These are phyloP conservation scores for Aspergillus tamarii DNA, from an alignment of 2,329 filamentous ascomycete genomes.

Conservation along the genomic window DNA sequence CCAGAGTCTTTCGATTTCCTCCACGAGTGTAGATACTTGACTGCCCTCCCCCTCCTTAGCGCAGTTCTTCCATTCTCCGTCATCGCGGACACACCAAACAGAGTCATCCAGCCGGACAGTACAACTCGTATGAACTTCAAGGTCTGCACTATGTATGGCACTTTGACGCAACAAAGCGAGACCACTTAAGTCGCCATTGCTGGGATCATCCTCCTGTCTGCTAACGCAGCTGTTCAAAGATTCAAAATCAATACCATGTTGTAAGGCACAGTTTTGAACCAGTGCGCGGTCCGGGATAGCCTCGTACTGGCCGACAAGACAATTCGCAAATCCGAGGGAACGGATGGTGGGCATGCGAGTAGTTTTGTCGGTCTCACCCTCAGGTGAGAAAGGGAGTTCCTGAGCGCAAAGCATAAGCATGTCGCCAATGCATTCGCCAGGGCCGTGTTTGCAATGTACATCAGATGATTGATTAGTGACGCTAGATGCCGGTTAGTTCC, in stretches of 20 bases:
- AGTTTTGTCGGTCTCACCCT: slow-evolving; percentile 23
- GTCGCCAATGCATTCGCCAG: slow-evolving; percentile 88
- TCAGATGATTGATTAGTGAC: slow-evolving; percentile 74
- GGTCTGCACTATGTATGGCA: slow-evolving; percentile 58
- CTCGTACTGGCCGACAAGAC: slow-evolving; percentile 74
- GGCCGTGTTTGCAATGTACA: slow-evolving; percentile 85
- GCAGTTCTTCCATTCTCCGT: slow-evolving; percentile 78
- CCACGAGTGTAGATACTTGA: slow-evolving; percentile 65
- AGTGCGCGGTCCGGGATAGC: slow-evolving; percentile 78
- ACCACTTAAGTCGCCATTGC: slow-evolving; percentile 45
- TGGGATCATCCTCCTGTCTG: slow-evolving; percentile 72
- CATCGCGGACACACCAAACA: slow-evolving; percentile 82
- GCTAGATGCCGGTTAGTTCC: slow-evolving; percentile 41
- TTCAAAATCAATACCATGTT: slow-evolving; percentile 85
- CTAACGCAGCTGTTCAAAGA: slow-evolving; percentile 81
- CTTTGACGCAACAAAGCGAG: slow-evolving; percentile 49
- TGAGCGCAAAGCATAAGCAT: slow-evolving; percentile 92
- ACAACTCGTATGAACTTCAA: slow-evolving; percentile 72
- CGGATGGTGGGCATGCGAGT: slow-evolving; percentile 70
- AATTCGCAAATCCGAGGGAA: slow-evolving; percentile 91
- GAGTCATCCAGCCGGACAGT: slow-evolving; percentile 78
- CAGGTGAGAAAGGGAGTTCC: slow-evolving; percentile 56
- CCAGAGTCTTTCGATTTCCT: slow-evolving; percentile 75
- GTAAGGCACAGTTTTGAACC: slow-evolving; percentile 83
- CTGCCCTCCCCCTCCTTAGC: slow-evolving; percentile 62